These are phyloP conservation scores for Colletotrichum higginsianum DNA, from an alignment of 2,329 filamentous ascomycete species.

Conservation along the genomic window DNA sequence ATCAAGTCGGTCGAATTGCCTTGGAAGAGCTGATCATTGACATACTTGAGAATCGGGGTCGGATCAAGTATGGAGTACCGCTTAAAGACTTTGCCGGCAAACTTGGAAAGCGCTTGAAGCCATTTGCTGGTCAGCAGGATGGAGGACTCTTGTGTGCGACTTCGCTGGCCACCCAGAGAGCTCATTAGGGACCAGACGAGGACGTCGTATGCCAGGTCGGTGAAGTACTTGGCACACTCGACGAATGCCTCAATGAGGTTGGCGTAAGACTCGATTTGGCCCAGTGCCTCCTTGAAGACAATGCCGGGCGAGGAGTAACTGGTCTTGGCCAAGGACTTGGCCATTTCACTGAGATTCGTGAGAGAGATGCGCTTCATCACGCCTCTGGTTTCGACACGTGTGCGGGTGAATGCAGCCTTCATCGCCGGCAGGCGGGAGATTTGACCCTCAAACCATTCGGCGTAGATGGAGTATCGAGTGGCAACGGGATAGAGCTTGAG, in stretches of 20 bases:
- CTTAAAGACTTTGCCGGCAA: conserved; percentile 91
- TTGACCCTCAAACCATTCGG: conserved; percentile 90
- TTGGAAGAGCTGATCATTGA: conserved; percentile 84
- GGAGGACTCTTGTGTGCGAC: conserved; percentile 73
- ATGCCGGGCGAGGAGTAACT: conserved; percentile 91
- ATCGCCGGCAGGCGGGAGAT: conserved; percentile 84
- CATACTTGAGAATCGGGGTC: conserved; percentile 89
- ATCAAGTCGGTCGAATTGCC: conserved; percentile 93
- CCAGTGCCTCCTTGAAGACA: conserved; percentile 90
- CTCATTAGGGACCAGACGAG: conserved; percentile 93
- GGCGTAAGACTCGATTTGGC: conserved; percentile 92
- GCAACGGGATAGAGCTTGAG: conserved; percentile 83
- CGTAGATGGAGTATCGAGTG: conserved; percentile 88
- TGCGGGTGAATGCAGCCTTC: conserved; percentile 82
- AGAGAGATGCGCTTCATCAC: conserved; percentile 92
- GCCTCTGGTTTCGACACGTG: conserved; percentile 84
- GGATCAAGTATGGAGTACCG: conserved; percentile 88
- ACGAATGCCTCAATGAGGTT: conserved; percentile 97
- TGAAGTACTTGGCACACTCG: conserved; percentile 95
- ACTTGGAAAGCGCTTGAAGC: conserved; percentile 91
- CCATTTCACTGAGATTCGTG: conserved; percentile 89
- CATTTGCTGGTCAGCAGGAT: conserved; percentile 87
- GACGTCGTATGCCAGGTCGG: conserved; percentile 91
- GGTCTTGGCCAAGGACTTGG: conserved; percentile 90
- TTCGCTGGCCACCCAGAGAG: conserved; percentile 74